Evolutionary conservation across 202 grass and related monocot species (phyloP).

Genomic region (Eragrostis tef): DNA sequence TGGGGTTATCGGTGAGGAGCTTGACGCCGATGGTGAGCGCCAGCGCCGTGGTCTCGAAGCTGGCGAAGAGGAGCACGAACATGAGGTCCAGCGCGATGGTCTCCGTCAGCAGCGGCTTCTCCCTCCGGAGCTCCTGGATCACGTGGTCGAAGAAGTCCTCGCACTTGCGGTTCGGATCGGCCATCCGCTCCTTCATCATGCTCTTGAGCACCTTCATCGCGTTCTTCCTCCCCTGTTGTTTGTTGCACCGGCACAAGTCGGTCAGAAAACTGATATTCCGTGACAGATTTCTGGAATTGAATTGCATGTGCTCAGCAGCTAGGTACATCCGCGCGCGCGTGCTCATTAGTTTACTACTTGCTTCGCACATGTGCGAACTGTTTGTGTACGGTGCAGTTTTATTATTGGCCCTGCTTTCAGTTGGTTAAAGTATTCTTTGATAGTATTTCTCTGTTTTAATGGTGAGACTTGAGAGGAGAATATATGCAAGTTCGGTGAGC

Average conservation of each 20-base stretch:
- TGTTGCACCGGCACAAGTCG: not conserved
- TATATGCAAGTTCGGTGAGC: constrained; percentile 50
- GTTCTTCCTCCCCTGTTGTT: constrained; percentile 69
- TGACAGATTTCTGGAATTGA: constrained; percentile 18
- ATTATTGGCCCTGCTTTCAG: constrained; percentile 28
- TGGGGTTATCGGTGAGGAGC: constrained; percentile 77
- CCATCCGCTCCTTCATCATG: constrained; percentile 29
- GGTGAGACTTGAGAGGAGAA: constrained; percentile 12
- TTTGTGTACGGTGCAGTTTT: constrained; percentile 29
- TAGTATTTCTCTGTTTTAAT: constrained; percentile 31
- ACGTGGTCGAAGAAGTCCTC: constrained; percentile 82
- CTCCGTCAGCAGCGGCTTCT: constrained; percentile 78
- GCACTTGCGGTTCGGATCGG: not conserved
- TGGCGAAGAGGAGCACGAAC: constrained; percentile 94
- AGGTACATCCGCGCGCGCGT: constrained; percentile 20
- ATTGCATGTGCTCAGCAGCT: constrained; percentile 29
- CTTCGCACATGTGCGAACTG: not conserved
- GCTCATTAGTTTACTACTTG: constrained; percentile 42
- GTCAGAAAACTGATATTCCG: constrained; percentile 16
- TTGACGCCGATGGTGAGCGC: constrained; percentile 82
- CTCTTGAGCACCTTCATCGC: constrained; percentile 71
- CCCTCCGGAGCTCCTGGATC: constrained; percentile 76
- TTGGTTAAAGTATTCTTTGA: constrained; percentile 29
- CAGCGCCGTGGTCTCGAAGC: constrained; percentile 87
- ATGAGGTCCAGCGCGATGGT: constrained; percentile 85